Conservation (phyloP, 768 basidiomycete genomes). For the Lyophyllum semitale region DNA sequence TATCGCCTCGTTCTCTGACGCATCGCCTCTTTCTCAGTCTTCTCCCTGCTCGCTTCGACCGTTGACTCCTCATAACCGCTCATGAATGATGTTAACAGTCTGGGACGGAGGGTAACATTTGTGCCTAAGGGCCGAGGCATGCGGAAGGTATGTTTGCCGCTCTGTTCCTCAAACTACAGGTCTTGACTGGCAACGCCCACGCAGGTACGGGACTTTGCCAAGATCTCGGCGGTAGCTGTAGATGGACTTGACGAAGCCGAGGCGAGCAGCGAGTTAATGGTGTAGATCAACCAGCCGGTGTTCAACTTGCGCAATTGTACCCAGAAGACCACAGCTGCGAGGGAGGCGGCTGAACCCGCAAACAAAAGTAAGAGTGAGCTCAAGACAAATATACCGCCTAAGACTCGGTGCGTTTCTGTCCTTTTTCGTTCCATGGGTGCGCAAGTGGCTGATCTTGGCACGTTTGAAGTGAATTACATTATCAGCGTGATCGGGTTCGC, state of each 20-base stretch:
- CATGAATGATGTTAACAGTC: too few relatives aligned
- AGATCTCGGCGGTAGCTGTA: constrained; percentile 97
- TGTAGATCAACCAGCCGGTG: constrained; percentile 99
- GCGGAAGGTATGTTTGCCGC: constrained; percentile 64
- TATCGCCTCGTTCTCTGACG: neutral
- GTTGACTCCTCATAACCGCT: too few relatives aligned
- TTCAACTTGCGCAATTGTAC: constrained; percentile 95
- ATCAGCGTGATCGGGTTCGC: constrained; percentile 99
- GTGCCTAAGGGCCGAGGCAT: constrained; percentile 94
- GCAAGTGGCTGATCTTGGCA: too few relatives aligned
- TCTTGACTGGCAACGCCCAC: constrained; percentile 84
- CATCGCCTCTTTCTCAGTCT: too few relatives aligned
- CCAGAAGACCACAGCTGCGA: constrained; percentile 97
- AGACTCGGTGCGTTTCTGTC: constrained; percentile 74
- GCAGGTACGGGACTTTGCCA: constrained; percentile 98
- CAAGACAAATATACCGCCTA: constrained; percentile 98
- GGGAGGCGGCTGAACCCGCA: constrained; percentile 97
- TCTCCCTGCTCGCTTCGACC: too few relatives aligned
- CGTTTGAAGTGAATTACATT: constrained; percentile 99
- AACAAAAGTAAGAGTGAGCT: constrained; percentile 97
- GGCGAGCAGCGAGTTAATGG: constrained; percentile 96
- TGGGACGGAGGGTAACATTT: constrained; percentile 87
- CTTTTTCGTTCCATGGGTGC: too few relatives aligned
- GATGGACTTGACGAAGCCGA: constrained; percentile 99
- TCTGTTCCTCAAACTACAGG: constrained; percentile 25